Conservation (phyloP, 257 asterid species). For the Avicennia marina region DNA sequence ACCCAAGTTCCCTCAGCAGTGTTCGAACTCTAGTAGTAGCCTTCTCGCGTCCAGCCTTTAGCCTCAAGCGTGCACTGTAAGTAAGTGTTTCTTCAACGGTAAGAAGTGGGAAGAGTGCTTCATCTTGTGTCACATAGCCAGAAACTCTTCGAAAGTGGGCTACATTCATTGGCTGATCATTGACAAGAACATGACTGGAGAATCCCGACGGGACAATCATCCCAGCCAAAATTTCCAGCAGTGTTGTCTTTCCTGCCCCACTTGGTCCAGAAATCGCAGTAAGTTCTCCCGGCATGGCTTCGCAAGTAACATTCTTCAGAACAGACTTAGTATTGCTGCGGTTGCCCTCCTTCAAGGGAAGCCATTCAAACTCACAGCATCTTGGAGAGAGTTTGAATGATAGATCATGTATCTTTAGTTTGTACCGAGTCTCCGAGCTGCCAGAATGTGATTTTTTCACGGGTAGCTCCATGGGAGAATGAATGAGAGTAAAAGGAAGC, state of each 20-base stretch:
- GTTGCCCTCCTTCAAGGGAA: too few relatives aligned
- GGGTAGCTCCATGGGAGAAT: too few relatives aligned
- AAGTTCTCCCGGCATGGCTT: constrained; percentile 61
- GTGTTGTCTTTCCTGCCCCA: constrained; percentile 82
- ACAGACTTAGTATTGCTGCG: constrained; percentile 21
- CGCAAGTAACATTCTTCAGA: constrained; percentile 46
- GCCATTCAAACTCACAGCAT: too few relatives aligned
- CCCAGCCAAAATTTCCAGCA: constrained; percentile 63
- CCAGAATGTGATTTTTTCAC: too few relatives aligned
- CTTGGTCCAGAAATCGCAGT: constrained; percentile 82
- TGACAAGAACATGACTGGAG: constrained; percentile 49
- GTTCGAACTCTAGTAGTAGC: constrained; percentile 25
- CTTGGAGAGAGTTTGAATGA: too few relatives aligned
- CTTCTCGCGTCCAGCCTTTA: constrained; percentile 16
- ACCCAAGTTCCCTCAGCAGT: constrained; percentile 60
- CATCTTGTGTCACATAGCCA: constrained; percentile 73
- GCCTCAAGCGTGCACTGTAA: constrained; percentile 70
- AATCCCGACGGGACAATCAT: constrained; percentile 23
- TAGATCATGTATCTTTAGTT: too few relatives aligned
- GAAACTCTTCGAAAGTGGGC: constrained; percentile 45
- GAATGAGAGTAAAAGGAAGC: too few relatives aligned
- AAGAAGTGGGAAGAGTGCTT: constrained; percentile 67
- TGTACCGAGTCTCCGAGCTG: too few relatives aligned
- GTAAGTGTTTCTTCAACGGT: constrained; percentile 66
- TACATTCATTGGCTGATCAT: constrained; percentile 37